These are phyloP conservation scores for Trypanosomatidae sp. DNA, from an alignment of 208 protist genomes.

Conservation along the genomic window DNA sequence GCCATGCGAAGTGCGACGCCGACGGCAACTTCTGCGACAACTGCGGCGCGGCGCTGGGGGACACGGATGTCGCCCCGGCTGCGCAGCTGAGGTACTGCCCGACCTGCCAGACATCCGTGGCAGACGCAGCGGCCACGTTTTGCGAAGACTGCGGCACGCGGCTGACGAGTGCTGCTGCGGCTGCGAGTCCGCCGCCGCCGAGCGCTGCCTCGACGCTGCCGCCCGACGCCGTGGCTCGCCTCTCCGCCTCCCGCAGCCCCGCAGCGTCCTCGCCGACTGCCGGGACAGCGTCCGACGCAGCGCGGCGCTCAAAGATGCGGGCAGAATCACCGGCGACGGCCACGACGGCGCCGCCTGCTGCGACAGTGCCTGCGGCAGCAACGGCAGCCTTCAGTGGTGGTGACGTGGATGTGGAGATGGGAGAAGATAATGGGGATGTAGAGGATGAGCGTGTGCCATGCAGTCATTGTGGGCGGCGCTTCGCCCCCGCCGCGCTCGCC, in stretches of 20 bases:
- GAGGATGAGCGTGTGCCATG: conserved; percentile 48
- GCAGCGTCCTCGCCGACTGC: no score
- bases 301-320: no score
- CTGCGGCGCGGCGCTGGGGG: conserved; percentile 71
- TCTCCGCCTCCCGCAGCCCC: neutral
- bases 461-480: conserved; percentile 72
- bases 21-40: conserved; percentile 90
- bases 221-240: conserved; percentile 7
- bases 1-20: conserved; percentile 66
- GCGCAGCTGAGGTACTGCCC: conserved; percentile 48
- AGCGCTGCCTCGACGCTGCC: no score
- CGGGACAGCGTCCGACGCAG: no score
- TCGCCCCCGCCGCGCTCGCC: conserved; percentile 60
- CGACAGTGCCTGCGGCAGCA: no score
- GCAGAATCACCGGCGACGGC: no score
- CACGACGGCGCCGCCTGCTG: no score
- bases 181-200: no score
- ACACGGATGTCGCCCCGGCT: conserved; percentile 18
- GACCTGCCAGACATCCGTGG: conserved; percentile 44
- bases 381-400: no score
- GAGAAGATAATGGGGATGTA: no score
- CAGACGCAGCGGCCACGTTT: conserved; percentile 46
- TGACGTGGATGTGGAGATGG: no score
- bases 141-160: conserved; percentile 89
- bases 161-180: conserved; percentile 33